Evolutionary conservation across 306 rosid genomes (phyloP), one percentile per base, ranked within the genome.

Genomic region (Quercus aquifolioides): DNA sequence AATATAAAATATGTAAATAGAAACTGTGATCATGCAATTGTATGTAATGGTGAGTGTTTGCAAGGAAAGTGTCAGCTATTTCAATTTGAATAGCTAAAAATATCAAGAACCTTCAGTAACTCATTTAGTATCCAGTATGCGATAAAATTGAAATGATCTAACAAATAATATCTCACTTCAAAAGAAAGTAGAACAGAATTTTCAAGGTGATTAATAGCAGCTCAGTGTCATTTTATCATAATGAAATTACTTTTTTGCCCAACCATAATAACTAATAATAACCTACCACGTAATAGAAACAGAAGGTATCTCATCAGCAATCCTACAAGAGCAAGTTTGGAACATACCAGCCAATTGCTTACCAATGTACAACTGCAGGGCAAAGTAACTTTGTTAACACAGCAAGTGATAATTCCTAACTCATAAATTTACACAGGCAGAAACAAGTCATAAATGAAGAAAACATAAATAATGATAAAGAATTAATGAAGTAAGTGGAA

Each of bases 321-420:
- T 9, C 8, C 38, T 17, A 43, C 35, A 68, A 6, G 5, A 10
- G 20, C 49, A 80, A 25, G 15, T 19, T 46, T 21, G 17, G 41
- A 69, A 23, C 85, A 38, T 82, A 77, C 81, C 81, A n/a, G 55
- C 51, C 59, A 43, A 62, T 15, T 65, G 35, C 41, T 63, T 28
- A 4, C 71, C 71, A 1, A 18, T 30, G 49, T 18, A 19, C 18
- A 31, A 20, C 17, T 17, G 20, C 14, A 65, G 49, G 12, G 20
- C 69, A 28, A 65, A 12, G 38, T 65, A 18, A 21, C 70, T 28
- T 4, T 31, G 13, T 41, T 56, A 21, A 64, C 64, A 33, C 41
- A 60, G 41, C 63, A 65, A 55, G 49, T 18, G 41, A 10, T 76
- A 68, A 57, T 73, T 77, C 76, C 78, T 5, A 55, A 54, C 59